These are phyloP conservation scores for Fusarium siculi DNA, from an alignment of 2,329 filamentous ascomycete species.

Conservation along the genomic window DNA sequence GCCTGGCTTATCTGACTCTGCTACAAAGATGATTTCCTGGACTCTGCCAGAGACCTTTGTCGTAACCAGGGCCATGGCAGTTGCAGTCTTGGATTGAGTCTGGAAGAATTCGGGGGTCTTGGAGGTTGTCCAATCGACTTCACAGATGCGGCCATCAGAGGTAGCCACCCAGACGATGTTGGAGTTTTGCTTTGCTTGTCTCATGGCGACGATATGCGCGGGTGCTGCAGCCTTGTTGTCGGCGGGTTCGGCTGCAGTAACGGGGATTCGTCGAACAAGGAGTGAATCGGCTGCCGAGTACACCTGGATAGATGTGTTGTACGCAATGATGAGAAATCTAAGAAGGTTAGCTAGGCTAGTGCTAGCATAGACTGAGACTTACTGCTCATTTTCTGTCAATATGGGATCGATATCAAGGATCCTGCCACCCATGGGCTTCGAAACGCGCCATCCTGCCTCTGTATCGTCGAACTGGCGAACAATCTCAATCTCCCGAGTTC, in stretches of 20 bases:
- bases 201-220: constrained; percentile 55
- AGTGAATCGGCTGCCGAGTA: constrained; percentile 86
- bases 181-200: constrained; percentile 52
- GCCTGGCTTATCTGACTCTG: constrained; percentile 54
- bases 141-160: constrained; percentile 66
- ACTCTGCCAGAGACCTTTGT: constrained; percentile 49
- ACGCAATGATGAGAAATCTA: constrained; percentile 80
- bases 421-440: constrained; percentile 71
- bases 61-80: constrained; percentile 57
- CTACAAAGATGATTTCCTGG: constrained; percentile 60
- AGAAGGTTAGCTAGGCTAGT: constrained; percentile 22
- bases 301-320: constrained; percentile 79
- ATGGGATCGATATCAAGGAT: constrained; percentile 74
- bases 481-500: constrained; percentile 40
- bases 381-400: constrained; percentile 71
- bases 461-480: constrained; percentile 45
- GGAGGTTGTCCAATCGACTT: constrained; percentile 66
- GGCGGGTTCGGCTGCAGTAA: constrained; percentile 50
- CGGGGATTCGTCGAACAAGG: constrained; percentile 76
- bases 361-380: constrained; percentile 42
- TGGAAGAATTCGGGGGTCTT: constrained; percentile 56
- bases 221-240: constrained; percentile 39
- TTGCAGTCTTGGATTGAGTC: constrained; percentile 55
- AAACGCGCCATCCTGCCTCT: constrained; percentile 66
- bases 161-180: constrained; percentile 69